Evolutionary conservation across 2,329 filamentous ascomycete genomes (phyloP).

Genomic region (Fusarium decemcellulare): DNA sequence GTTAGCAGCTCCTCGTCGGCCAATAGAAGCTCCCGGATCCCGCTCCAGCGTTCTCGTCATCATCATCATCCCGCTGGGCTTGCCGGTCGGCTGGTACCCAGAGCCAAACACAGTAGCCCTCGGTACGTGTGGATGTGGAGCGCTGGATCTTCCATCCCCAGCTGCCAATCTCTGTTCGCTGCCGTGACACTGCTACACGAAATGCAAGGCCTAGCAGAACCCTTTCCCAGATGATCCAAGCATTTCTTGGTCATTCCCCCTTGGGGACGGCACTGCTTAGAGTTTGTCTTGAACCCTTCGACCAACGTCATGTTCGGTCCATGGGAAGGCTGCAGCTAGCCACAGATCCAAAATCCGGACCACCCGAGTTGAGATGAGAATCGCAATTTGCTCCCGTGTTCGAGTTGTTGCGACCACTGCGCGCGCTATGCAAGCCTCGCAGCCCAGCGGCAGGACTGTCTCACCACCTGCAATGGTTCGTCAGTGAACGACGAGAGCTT

Average conservation of each 20-base stretch:
- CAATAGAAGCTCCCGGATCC: constrained; percentile 28
- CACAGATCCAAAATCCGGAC: constrained; percentile 8
- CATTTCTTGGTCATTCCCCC: neutral
- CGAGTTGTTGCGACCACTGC: neutral
- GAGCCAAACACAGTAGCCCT: constrained; percentile 17
- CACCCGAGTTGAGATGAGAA: constrained; percentile 3
- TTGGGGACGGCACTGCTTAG: neutral
- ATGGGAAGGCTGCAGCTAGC: constrained; percentile 34
- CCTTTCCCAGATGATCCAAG: constrained; percentile 1
- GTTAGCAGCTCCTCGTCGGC: constrained; percentile 17
- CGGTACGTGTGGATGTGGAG: neutral
- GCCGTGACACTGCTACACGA: constrained; percentile 12
- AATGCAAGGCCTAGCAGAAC: constrained; percentile 19
- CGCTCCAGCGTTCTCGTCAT: constrained; percentile 20
- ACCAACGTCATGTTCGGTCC: constrained; percentile 30
- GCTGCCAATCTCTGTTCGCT: constrained; percentile 15
- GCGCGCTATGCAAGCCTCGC: constrained; percentile 19
- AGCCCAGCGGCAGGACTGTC: constrained; percentile 4
- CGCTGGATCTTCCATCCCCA: neutral
- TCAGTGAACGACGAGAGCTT: neutral
- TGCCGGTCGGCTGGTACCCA: constrained; percentile 37
- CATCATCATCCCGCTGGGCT: constrained; percentile 40
- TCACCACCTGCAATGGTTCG: constrained; percentile 1
- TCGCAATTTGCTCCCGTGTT: neutral
- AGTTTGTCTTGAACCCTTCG: constrained; percentile 3